phyloP scores from a whole-genome alignment of 148 eudicot genomes.

The Hydrangea macrophylla region DNA sequence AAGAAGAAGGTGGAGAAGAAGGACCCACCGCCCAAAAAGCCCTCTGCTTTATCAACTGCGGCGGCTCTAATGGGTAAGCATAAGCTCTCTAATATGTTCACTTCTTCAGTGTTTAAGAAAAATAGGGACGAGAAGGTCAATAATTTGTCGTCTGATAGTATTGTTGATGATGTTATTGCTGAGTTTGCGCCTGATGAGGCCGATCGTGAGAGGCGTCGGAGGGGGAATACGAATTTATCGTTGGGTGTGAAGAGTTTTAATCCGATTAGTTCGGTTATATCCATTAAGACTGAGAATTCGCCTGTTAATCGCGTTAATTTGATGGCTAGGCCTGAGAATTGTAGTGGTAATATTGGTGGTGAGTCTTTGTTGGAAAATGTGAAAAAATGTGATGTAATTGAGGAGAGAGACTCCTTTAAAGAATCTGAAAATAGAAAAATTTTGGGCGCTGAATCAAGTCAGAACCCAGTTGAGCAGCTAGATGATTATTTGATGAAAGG shows the following conservation, averaged over 20 bases:
- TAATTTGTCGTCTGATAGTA: conserved; percentile 48
- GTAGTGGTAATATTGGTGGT: conserved; percentile 11
- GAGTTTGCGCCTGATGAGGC: conserved; percentile 86
- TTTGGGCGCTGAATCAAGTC: conserved; percentile 2
- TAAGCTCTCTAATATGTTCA: conserved; percentile 68
- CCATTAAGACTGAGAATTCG: conserved; percentile 32
- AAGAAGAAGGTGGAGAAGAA: conserved; percentile 46
- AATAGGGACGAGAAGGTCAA: conserved; percentile 39
- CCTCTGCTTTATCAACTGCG: conserved; percentile 57
- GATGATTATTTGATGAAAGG: conserved; percentile 16
- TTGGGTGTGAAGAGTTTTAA: conserved; percentile 9
- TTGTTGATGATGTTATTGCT: conserved; percentile 91
- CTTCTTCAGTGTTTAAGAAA: conserved; percentile 68
- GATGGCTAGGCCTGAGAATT: conserved; percentile 14
- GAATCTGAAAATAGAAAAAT: conserved; percentile 26
- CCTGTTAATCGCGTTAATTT: conserved; percentile 14
- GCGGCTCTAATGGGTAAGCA: conserved; percentile 86
- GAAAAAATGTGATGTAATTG: conserved; percentile 20
- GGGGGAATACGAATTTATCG: conserved; percentile 30
- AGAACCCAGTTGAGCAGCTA: conserved; percentile 4
- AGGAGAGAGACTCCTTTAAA: conserved; percentile 17
- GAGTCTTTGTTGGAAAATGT: conserved; percentile 17
- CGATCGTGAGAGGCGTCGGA: conserved; percentile 70
- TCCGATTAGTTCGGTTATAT: neutral
- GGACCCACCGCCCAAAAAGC: conserved; percentile 42